Conservation (phyloP, 139 green algal genomes). For the Mychonastes homosphaera region DNA sequence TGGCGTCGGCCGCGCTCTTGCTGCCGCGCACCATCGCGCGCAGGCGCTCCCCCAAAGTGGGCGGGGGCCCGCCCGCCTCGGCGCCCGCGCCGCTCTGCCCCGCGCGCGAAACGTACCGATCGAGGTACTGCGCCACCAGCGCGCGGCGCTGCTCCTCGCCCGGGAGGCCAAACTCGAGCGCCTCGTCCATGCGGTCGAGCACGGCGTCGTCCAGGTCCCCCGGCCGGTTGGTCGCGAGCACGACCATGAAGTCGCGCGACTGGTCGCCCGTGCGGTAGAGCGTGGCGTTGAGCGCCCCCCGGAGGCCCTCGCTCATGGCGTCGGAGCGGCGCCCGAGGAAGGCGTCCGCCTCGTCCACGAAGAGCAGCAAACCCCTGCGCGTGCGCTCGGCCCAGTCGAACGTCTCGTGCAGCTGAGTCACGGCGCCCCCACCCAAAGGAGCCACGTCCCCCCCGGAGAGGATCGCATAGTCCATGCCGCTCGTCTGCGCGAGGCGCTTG, state of each 20-base stretch:
- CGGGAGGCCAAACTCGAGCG: conserved; percentile 84
- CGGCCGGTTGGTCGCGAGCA: conserved; percentile 90
- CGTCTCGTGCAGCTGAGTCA: conserved; percentile 94
- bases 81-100: conserved; percentile 2
- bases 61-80: conserved; percentile 6
- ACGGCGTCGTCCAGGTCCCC: conserved; percentile 86
- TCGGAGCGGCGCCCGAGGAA: conserved; percentile 81
- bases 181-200: conserved; percentile 91
- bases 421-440: conserved; percentile 70
- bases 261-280: conserved; percentile 75
- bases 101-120: conserved; percentile 46
- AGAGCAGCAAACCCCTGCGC: conserved; percentile 71
- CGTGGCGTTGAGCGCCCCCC: conserved; percentile 87
- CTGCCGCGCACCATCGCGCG: conserved; percentile 31
- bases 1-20: conserved; percentile 42
- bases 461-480: conserved; percentile 94
- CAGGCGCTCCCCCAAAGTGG: not conserved
- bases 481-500: conserved; percentile 85
- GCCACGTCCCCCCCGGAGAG: conserved; percentile 93
- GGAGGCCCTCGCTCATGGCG: conserved; percentile 79
- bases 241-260: conserved; percentile 65
- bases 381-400: conserved; percentile 94
- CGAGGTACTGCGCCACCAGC: conserved; percentile 81
- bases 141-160: conserved; percentile 41
- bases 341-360: conserved; percentile 92